Evolutionary conservation across 441 rosid genomes (phyloP).

Genomic region (Croton setiger): DNA sequence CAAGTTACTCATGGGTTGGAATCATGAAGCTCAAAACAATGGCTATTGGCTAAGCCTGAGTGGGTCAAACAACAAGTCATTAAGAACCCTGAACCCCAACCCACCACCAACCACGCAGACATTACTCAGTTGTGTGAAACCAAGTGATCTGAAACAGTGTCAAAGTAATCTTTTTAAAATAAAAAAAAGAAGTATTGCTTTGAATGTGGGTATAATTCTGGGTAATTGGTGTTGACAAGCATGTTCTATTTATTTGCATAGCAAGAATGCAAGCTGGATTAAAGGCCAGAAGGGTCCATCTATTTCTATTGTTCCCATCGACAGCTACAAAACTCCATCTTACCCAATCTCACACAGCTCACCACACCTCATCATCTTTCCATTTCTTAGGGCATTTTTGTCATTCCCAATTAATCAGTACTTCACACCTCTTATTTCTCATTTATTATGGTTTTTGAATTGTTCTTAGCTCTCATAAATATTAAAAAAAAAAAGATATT

Average conservation of each 20-base stretch:
- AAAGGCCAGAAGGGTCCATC: conserved; percentile 15
- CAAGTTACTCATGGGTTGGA: too few species aligned
- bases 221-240: conserved; percentile 20
- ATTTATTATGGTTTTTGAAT: too few species aligned
- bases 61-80: background rate
- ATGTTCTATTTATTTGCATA: conserved; percentile 22
- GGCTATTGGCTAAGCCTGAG: too few species aligned
- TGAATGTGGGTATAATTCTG: background rate
- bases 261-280: conserved; percentile 28
- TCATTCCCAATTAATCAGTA: background rate
- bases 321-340: conserved; percentile 4
- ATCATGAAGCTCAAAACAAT: too few species aligned
- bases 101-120: background rate
- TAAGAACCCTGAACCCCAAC: background rate
- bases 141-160: background rate
- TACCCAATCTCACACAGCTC: background rate
- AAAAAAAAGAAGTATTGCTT: too few species aligned
- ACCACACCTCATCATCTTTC: conserved; percentile 23
- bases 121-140: too few species aligned
- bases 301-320: conserved; percentile 21
- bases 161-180: background rate
- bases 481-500: too few species aligned
- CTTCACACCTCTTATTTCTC: background rate
- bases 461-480: too few species aligned
- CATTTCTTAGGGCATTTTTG: background rate